A percentile compares a stretch with the other conserved stretches of the same genome.
phyloP scores from a whole-genome alignment of 257 asterid species.

The Paraleonurus japonicus region DNA sequence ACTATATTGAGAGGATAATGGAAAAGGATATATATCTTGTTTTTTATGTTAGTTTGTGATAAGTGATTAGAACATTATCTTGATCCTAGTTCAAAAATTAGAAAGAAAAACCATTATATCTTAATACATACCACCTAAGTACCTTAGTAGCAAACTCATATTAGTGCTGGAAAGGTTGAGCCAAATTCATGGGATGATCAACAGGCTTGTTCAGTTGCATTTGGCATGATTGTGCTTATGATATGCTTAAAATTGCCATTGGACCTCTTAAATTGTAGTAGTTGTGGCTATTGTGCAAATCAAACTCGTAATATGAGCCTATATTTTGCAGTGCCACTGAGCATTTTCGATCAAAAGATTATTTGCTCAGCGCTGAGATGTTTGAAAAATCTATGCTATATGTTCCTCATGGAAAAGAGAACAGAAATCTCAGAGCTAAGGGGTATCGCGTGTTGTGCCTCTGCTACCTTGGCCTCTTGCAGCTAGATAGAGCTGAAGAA shows the following conservation, averaged over 20 bases:
- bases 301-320: constrained; percentile 18
- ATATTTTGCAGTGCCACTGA: constrained; percentile 73
- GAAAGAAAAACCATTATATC: neutral
- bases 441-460: constrained; percentile 89
- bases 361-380: constrained; percentile 72
- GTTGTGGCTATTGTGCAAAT: constrained; percentile 2
- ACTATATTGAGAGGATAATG: neutral
- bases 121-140: neutral
- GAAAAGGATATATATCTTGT: neutral
- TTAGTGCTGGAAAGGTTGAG: neutral
- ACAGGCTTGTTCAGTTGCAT: constrained; percentile 15
- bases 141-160: constrained; percentile 6
- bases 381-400: constrained; percentile 89
- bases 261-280: constrained; percentile 1
- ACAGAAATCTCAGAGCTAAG: constrained; percentile 77
- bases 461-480: constrained; percentile 80
- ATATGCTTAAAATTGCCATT: constrained; percentile 8
- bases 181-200: constrained; percentile 7
- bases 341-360: constrained; percentile 78
- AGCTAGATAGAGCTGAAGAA: constrained; percentile 94
- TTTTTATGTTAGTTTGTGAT: constrained; percentile 9
- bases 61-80: neutral
- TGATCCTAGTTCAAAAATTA: neutral
- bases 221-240: neutral
- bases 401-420: constrained; percentile 74